These are phyloP conservation scores for Pestalotiopsis sp. DNA, from an alignment of 2,329 filamentous ascomycete genomes.

Conservation along the genomic window DNA sequence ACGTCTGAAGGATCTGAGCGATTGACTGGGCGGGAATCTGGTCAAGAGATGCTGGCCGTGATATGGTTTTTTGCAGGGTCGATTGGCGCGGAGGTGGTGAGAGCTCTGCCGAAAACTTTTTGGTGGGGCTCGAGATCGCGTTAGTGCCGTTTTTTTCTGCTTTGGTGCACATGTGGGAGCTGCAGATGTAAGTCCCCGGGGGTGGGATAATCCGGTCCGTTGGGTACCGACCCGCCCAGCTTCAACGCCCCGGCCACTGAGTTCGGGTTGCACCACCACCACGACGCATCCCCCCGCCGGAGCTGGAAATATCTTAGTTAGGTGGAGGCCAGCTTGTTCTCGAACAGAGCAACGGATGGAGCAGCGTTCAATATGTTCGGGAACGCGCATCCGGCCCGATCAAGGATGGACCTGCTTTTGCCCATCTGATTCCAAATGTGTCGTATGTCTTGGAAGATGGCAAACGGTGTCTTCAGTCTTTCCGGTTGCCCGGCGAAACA, in stretches of 20 bases:
- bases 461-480: neutral
- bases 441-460: neutral
- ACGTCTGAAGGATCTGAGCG: neutral
- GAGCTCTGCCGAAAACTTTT: conserved; percentile 12
- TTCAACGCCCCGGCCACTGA: neutral
- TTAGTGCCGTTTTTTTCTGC: neutral
- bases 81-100: neutral
- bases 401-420: neutral
- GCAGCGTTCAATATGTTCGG: neutral
- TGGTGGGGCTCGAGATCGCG: conserved; percentile 8
- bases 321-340: too few species aligned
- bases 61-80: neutral
- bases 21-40: neutral
- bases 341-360: too few species aligned
- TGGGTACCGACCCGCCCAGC: neutral
- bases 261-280: neutral
- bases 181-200: neutral
- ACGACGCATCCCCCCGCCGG: too few species aligned
- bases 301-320: too few species aligned
- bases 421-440: neutral
- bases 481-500: neutral
- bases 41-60: neutral
- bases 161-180: neutral
- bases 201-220: neutral
- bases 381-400: neutral